A percentile compares a stretch with the other conserved stretches of the same genome.
phyloP scores from a whole-genome alignment of 371 early-diverging fungal genomes.

The Actinomortierella ambigua region DNA sequence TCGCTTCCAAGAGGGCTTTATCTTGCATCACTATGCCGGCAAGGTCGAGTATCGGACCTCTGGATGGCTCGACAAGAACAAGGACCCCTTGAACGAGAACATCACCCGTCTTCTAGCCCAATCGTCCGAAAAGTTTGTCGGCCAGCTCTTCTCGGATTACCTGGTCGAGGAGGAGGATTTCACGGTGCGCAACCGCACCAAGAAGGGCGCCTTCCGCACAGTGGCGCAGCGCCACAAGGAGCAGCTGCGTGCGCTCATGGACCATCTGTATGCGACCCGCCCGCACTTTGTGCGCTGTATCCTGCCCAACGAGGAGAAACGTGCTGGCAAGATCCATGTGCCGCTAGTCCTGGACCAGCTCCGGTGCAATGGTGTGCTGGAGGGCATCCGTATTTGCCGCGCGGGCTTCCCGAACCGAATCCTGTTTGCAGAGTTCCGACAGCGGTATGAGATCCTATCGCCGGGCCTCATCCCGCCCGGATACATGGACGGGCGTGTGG shows the following conservation, averaged over 20 bases:
- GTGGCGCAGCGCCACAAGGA: slow-evolving; percentile 98
- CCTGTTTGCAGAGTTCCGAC: slow-evolving; percentile 93
- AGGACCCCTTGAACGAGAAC: slow-evolving; percentile 99
- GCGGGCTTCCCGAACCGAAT: slow-evolving; percentile 98
- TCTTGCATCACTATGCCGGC: slow-evolving; percentile 98
- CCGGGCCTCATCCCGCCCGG: slow-evolving; percentile 80
- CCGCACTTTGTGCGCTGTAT: slow-evolving; percentile 99
- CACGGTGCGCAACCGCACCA: slow-evolving; percentile 47
- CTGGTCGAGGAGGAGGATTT: slow-evolving; percentile 59
- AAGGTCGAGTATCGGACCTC: slow-evolving; percentile 94
- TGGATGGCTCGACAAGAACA: slow-evolving; percentile 99
- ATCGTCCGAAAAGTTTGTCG: slow-evolving; percentile 82
- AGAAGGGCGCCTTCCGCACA: slow-evolving; percentile 84
- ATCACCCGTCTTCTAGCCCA: slow-evolving; percentile 87
- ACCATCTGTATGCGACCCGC: slow-evolving; percentile 87
- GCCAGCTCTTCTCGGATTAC: slow-evolving; percentile 84
- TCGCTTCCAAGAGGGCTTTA: slow-evolving; percentile 93
- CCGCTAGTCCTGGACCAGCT: slow-evolving; percentile 95
- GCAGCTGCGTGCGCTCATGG: slow-evolving; percentile 90
- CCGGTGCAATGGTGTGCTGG: slow-evolving; percentile 99
- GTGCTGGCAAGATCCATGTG: slow-evolving; percentile 81
- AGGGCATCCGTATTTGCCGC: slow-evolving; percentile 99
- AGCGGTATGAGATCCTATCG: slow-evolving; percentile 93
- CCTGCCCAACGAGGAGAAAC: slow-evolving; percentile 97
- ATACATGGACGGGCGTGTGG: slow-evolving; percentile 88